Conservation (phyloP, 1,139 yeast species). For the Pichia sp. region DNA sequence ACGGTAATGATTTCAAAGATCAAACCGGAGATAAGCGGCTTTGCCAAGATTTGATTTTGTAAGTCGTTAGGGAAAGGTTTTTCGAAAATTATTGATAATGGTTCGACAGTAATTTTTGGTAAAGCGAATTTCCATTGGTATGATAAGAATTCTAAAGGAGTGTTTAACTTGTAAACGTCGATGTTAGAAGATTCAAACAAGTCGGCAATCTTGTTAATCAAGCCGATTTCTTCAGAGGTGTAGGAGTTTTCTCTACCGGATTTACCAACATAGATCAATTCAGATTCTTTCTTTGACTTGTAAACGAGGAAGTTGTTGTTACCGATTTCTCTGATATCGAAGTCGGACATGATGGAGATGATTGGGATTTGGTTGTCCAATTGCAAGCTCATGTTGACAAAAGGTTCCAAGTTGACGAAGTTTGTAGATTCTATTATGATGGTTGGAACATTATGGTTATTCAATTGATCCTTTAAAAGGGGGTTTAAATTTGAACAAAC, state of each 20-base stretch:
- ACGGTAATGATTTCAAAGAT: conserved; percentile 72
- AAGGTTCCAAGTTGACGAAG: conserved; percentile 69
- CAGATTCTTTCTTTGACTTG: conserved; percentile 34
- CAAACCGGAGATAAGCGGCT: conserved; percentile 80
- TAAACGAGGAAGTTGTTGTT: conserved; percentile 34
- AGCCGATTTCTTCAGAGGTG: conserved; percentile 26
- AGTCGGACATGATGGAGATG: conserved; percentile 65
- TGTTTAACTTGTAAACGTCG: conserved; percentile 48
- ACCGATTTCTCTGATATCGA: conserved; percentile 50
- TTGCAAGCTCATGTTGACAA: conserved; percentile 42
- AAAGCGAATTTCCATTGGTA: conserved; percentile 86
- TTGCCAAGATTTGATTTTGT: conserved; percentile 68
- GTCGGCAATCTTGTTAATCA: conserved; percentile 34
- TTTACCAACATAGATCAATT: conserved; percentile 35
- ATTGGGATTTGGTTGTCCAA: conserved; percentile 38
- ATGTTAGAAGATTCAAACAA: conserved; percentile 35
- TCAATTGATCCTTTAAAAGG: conserved; percentile 31
- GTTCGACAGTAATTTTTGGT: conserved; percentile 75
- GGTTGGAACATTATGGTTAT: conserved; percentile 37
- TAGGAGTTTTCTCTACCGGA: conserved; percentile 31
- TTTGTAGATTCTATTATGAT: conserved; percentile 69
- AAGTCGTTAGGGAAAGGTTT: conserved; percentile 59
- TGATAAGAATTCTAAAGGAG: conserved; percentile 60
- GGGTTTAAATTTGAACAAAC: conserved; percentile 37
- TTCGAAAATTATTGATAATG: conserved; percentile 72